Evolutionary conservation across 305 asterid genomes (phyloP).

Genomic region (Salvia sclarea): DNA sequence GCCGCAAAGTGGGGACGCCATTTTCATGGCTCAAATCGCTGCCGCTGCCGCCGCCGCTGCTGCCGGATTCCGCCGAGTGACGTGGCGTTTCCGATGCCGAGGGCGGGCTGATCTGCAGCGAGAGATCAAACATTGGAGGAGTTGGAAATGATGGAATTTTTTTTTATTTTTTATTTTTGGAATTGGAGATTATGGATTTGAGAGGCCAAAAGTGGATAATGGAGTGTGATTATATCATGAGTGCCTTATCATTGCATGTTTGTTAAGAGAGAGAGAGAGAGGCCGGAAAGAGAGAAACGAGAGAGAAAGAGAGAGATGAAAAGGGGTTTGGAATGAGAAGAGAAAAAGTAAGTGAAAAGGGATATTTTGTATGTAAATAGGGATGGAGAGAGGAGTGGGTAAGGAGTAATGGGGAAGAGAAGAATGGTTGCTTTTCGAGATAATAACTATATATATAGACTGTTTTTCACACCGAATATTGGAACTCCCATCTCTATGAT

Average conservation of each 20-base stretch:
- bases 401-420: slow-evolving; percentile 7
- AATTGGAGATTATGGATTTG: too few species aligned
- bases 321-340: slow-evolving; percentile 1
- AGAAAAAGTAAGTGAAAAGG: slow-evolving; percentile 26
- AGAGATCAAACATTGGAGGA: slow-evolving; percentile 59
- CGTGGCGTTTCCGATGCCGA: background rate
- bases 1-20: slow-evolving; percentile 47
- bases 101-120: slow-evolving; percentile 78
- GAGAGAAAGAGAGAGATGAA: too few species aligned
- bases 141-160: slow-evolving; percentile 14
- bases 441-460: slow-evolving; percentile 40
- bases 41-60: too few species aligned
- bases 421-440: slow-evolving; percentile 44
- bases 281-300: too few species aligned
- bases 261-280: slow-evolving; percentile 10
- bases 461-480: slow-evolving; percentile 14
- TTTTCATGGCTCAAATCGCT: slow-evolving; percentile 72
- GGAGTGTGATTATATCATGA: slow-evolving; percentile 51
- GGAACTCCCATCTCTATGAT: background rate
- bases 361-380: slow-evolving; percentile 22
- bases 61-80: too few species aligned
- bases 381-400: background rate
- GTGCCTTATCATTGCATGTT: slow-evolving; percentile 62
- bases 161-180: too few species aligned
- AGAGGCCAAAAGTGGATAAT: background rate